These are phyloP conservation scores for Saturnispora sanitii DNA, from an alignment of 805 yeast species.

Conservation along the genomic window DNA sequence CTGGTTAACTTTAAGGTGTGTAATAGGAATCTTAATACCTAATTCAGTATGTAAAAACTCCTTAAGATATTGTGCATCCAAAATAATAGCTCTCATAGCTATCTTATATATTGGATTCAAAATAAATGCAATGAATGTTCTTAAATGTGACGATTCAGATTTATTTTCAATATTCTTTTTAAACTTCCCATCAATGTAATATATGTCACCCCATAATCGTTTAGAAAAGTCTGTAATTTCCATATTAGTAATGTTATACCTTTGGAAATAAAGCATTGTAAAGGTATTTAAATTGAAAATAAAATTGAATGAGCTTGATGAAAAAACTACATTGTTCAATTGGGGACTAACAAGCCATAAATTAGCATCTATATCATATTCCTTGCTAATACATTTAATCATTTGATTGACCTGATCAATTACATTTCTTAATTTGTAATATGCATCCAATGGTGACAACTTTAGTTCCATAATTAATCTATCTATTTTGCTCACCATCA, in stretches of 20 bases:
- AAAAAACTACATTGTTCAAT: constrained; percentile 59
- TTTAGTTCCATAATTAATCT: constrained; percentile 71
- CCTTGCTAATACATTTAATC: constrained; percentile 24
- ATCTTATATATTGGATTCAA: constrained; percentile 76
- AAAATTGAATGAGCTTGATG: constrained; percentile 53
- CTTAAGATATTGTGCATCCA: constrained; percentile 35
- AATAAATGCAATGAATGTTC: constrained; percentile 56
- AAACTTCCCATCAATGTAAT: constrained; percentile 43
- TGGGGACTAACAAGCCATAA: constrained; percentile 43
- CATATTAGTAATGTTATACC: constrained; percentile 18
- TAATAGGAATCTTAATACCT: constrained; percentile 32
- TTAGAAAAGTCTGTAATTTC: constrained; percentile 35
- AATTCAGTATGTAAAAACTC: constrained; percentile 39
- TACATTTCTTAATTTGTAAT: constrained; percentile 50
- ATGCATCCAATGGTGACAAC: constrained; percentile 66
- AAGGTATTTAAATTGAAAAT: constrained; percentile 62
- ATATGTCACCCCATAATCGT: constrained; percentile 72
- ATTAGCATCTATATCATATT: constrained; percentile 13
- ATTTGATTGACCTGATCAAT: constrained; percentile 56
- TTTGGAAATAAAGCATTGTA: constrained; percentile 38
- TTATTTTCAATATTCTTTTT: constrained; percentile 22
- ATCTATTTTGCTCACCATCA: constrained; percentile 77
- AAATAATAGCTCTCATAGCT: constrained; percentile 47
- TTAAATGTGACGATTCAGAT: constrained; percentile 17
- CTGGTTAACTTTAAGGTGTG: constrained; percentile 42